Evolutionary conservation across 345 rosid species (phyloP).

Genomic region (Geranium brycei): DNA sequence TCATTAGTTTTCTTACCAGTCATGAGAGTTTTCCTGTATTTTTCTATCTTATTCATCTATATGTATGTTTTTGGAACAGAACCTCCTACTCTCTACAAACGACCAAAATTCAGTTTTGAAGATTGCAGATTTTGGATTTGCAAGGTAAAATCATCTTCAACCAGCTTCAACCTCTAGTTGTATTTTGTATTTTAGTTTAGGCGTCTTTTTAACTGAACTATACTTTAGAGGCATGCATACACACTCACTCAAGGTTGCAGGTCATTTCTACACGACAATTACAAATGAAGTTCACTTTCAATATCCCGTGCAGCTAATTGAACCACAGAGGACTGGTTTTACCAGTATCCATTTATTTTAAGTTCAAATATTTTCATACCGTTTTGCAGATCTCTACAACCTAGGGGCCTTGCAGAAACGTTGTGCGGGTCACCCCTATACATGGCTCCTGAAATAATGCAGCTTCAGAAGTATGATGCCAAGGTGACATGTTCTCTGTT

Average conservation of each 20-base stretch:
- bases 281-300: background rate
- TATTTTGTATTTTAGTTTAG: background rate
- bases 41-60: conserved; percentile 1
- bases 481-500: conserved; percentile 46
- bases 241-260: background rate
- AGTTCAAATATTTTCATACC: background rate
- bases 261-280: background rate
- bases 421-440: conserved; percentile 97
- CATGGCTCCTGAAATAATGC: conserved; percentile 99
- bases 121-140: conserved; percentile 99
- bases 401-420: conserved; percentile 92
- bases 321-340: background rate
- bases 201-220: background rate
- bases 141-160: conserved; percentile 44
- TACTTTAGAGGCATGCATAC: too few species aligned
- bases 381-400: conserved; percentile 69
- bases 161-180: background rate
- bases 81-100: conserved; percentile 76
- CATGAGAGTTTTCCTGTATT: background rate
- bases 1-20: background rate
- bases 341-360: background rate
- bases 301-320: background rate
- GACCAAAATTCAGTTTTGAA: conserved; percentile 53
- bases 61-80: conserved; percentile 44
- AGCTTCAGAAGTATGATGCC: conserved; percentile 91